Percentiles rank a stretch among this genome's conserved stretches.
phyloP scores from a whole-genome alignment of 176 grass and related monocot genomes.

The Avena insularis region DNA sequence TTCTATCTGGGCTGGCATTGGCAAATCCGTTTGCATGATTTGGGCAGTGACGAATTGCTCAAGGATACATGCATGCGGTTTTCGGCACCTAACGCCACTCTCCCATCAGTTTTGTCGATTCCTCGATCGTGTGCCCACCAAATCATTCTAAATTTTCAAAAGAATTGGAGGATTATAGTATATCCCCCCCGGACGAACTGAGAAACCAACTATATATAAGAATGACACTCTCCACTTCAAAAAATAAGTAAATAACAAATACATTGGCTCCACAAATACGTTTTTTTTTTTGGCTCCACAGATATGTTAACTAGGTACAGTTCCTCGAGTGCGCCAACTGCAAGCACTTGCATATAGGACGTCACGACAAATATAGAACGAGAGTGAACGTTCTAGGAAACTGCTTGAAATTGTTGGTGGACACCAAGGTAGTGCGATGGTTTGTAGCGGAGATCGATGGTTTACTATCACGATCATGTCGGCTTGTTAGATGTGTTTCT shows the following conservation, averaged over 20 bases:
- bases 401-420: neutral
- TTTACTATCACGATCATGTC: too few species aligned
- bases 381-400: neutral
- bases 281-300: too few species aligned
- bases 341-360: neutral
- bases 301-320: neutral
- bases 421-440: neutral
- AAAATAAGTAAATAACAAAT: neutral
- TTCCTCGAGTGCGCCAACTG: neutral
- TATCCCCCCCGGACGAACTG: neutral
- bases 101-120: neutral
- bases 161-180: neutral
- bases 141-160: too few species aligned
- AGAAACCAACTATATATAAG: neutral
- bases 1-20: neutral
- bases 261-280: neutral
- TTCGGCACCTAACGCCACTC: neutral
- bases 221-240: too few species aligned
- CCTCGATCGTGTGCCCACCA: neutral
- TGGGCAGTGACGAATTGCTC: neutral
- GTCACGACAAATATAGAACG: neutral
- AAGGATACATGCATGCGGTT: too few species aligned
- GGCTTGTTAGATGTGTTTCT: too few species aligned
- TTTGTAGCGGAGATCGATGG: too few species aligned
- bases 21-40: neutral